Evolutionary conservation across 2,329 filamentous ascomycete species (phyloP).

Genomic region (Pyricularia pennisetigena): DNA sequence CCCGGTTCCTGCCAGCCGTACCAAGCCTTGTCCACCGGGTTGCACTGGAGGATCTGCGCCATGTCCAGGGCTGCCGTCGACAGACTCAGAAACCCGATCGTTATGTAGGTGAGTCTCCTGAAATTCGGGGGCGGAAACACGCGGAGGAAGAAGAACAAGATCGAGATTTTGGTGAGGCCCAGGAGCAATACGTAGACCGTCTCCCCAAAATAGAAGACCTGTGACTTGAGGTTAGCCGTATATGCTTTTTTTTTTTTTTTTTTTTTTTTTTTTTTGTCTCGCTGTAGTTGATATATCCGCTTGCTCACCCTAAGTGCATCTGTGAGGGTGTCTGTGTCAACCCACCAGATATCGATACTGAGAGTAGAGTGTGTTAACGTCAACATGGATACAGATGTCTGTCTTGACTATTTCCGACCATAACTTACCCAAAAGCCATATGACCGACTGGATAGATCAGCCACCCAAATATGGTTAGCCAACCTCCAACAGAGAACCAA

Average conservation of each 20-base stretch:
- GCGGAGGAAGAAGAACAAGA: slow-evolving; percentile 22
- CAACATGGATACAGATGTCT: not conserved
- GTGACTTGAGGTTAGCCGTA: not conserved
- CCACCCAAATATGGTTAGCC: not conserved
- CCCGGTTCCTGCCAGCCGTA: slow-evolving; percentile 23
- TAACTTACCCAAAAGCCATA: slow-evolving; percentile 1
- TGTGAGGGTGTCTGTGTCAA: slow-evolving; percentile 17
- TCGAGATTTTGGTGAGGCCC: slow-evolving; percentile 19
- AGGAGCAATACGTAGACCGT: slow-evolving; percentile 21
- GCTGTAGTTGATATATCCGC: not conserved
- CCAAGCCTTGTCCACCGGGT: slow-evolving; percentile 22
- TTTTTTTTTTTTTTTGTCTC: not conserved
- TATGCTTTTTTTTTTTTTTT: not conserved
- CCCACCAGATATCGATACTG: slow-evolving; percentile 27
- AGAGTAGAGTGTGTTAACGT: slow-evolving; percentile 19
- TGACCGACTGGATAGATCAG: not conserved
- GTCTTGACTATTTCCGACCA: no score
- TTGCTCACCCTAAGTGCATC: slow-evolving; percentile 18
- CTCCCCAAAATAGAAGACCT: slow-evolving; percentile 24
- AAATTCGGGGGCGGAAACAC: slow-evolving; percentile 22
- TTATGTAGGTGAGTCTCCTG: slow-evolving; percentile 13
- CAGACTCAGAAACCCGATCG: slow-evolving; percentile 16
- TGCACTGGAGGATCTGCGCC: slow-evolving; percentile 25
- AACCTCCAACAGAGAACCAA: not conserved
- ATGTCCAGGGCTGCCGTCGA: slow-evolving; percentile 19